phyloP scores from a whole-genome alignment of 805 yeast species.

The Ascoidea asiatica region DNA sequence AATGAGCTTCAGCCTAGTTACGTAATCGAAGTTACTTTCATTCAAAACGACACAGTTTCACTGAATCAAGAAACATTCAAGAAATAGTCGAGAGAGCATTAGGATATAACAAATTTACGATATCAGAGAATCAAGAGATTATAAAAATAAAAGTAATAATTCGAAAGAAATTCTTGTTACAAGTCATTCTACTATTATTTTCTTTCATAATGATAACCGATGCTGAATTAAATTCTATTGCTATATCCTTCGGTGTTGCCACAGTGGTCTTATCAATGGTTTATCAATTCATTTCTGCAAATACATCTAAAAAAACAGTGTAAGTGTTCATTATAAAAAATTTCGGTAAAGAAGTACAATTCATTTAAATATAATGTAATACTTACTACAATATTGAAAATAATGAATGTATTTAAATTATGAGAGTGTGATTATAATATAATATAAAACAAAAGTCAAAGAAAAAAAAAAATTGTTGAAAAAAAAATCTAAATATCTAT shows the following conservation, averaged over 20 bases:
- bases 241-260: constrained; percentile 57
- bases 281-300: constrained; percentile 55
- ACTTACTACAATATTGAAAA: background rate
- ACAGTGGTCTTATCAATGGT: constrained; percentile 59
- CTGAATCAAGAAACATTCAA: background rate
- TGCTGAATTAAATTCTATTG: constrained; percentile 60
- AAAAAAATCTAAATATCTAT: background rate
- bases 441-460: background rate
- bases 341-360: background rate
- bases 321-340: background rate
- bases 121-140: too few species aligned
- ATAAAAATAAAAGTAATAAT: too few species aligned
- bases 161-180: too few species aligned
- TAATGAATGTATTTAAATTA: background rate
- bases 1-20: too few species aligned
- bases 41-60: background rate
- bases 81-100: background rate
- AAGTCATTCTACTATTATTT: too few species aligned
- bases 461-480: background rate
- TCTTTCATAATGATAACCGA: constrained; percentile 72
- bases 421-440: background rate
- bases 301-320: too few species aligned
- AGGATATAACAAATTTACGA: background rate
- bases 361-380: background rate
- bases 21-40: too few species aligned